phyloP scores from a whole-genome alignment of 805 yeast genomes.

The Wickerhamomyces bovis region DNA sequence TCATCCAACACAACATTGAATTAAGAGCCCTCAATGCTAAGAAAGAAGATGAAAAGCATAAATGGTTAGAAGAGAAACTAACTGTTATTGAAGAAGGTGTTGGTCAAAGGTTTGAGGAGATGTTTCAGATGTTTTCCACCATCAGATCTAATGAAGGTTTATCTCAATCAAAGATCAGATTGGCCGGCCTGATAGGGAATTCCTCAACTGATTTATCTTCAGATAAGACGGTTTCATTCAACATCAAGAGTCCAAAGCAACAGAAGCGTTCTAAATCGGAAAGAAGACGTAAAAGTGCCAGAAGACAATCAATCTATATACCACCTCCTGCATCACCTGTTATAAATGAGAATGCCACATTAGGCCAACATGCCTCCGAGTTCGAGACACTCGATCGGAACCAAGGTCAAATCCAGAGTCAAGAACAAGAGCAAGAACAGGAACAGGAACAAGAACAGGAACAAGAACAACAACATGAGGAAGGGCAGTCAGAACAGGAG shows the following conservation, averaged over 20 bases:
- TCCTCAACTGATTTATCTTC: conserved; percentile 6
- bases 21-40: conserved; percentile 32
- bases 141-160: conserved; percentile 39
- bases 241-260: conserved; percentile 19
- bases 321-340: conserved; percentile 20
- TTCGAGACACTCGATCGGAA: neutral
- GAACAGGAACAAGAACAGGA: no score
- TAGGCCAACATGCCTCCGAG: neutral
- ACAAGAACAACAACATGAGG: neutral
- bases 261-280: conserved; percentile 16
- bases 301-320: conserved; percentile 36
- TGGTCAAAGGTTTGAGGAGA: conserved; percentile 37
- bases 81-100: conserved; percentile 36
- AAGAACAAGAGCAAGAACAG: neutral
- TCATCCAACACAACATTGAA: conserved; percentile 44
- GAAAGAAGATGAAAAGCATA: conserved; percentile 25
- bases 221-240: conserved; percentile 23
- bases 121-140: conserved; percentile 35
- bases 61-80: conserved; percentile 33
- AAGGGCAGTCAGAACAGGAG: conserved; percentile 1
- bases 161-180: conserved; percentile 9
- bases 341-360: neutral
- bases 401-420: neutral
- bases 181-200: conserved; percentile 6
- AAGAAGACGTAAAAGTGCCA: conserved; percentile 32